Percentiles rank a stretch among this genome's conserved stretches.
Evolutionary conservation across 1,284 basidiomycete species (phyloP).

Genomic region (Phylloporus sp.): DNA sequence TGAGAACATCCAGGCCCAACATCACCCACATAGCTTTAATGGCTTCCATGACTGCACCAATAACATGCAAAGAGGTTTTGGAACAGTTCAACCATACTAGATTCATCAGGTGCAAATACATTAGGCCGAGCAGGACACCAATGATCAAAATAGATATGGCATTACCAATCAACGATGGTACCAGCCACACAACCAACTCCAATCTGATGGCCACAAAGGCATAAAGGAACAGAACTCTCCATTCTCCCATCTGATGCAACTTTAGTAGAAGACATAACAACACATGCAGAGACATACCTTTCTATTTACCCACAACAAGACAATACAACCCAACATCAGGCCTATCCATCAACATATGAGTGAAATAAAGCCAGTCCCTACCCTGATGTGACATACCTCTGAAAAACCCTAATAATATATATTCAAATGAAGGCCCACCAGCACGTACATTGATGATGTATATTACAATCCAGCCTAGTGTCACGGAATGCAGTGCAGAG

Average conservation of each 20-base stretch:
- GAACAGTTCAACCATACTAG: conserved; percentile 99
- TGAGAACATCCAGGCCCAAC: conserved; percentile 91
- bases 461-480: conserved; percentile 55
- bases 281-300: conserved; percentile 20
- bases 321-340: conserved; percentile 32
- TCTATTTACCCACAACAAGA: conserved; percentile 35
- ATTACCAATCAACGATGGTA: conserved; percentile 53
- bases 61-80: conserved; percentile 98
- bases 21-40: conserved; percentile 97
- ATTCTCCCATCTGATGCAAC: conserved; percentile 32
- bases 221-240: conserved; percentile 36
- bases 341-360: conserved; percentile 18
- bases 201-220: conserved; percentile 46
- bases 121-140: conserved; percentile 56
- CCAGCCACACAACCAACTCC: conserved; percentile 62
- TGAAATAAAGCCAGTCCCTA: too few relatives aligned
- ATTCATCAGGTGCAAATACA: conserved; percentile 60
- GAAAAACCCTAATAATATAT: conserved; percentile 56
- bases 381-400: conserved; percentile 39
- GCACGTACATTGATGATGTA: conserved; percentile 49
- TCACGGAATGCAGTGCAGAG: background rate
- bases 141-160: conserved; percentile 54
- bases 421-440: conserved; percentile 53
- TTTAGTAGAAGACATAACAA: background rate
- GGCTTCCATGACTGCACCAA: conserved; percentile 95